Evolutionary conservation across 495 filamentous ascomycete species (phyloP), one percentile per base, ranked within the genome.

Genomic region (Neurospora cerealis): DNA sequence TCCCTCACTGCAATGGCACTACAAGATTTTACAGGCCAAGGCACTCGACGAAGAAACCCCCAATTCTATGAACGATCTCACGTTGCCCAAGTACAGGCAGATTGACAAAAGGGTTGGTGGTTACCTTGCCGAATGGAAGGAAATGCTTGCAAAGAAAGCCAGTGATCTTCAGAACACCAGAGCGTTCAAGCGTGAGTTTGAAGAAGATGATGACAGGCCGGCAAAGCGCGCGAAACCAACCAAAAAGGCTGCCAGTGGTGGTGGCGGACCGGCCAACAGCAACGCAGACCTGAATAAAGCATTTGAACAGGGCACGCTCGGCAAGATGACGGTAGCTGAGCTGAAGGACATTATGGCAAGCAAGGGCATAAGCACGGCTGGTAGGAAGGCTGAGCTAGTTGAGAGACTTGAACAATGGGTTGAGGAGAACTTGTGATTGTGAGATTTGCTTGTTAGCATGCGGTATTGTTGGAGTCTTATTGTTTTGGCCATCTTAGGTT

Each of bases 1-100:
- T 76, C 96, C 96, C 75, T 88, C 91, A 1, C 87, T 99, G 71
- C 96, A 99, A 85, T 99, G 96, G 96, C 95, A 97, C 81, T 99
- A 98, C 83, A 91, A 91, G 66, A 95, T 98, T 54, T 84, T 99
- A 5, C 96, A 99, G 81, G 93, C 93, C 6, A 87, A 97, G 66
- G 96, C 96, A 2, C 82, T 99, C 15, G 94, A 97, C 39, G 96
- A 99, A 79, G 96, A 98, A 69, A 80, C 95, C 24, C 96, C 96
- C 1, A 91, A 92, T 37, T 84, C 87, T 66, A 87, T 90, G 1
- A 90, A 95, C 40, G 96, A 99, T 78, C 91, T 92, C 71, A 98
- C 95, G 0, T 76, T 92, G 1, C 96, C 96, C 0, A 95, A 91
- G 75, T 94, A 92, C 80, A 86, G 80, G 73, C 83, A 85, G 41